A percentile compares a stretch with the other conserved stretches of the same genome.
Evolutionary conservation across 352 stramenopile genomes (phyloP).

Genomic region (Globisporangium alternatum): DNA sequence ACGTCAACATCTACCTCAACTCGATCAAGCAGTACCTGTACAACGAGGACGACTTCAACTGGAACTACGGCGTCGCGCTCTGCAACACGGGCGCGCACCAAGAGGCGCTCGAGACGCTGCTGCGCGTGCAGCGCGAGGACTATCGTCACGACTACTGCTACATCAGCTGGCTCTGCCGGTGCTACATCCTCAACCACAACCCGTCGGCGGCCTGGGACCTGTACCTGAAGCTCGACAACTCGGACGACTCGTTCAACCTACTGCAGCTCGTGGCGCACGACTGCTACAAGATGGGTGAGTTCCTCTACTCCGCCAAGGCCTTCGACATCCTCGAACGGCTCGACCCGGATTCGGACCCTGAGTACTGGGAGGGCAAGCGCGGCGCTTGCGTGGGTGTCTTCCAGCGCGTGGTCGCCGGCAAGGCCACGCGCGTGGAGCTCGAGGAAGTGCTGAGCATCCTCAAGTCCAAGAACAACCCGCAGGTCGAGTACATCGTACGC

Average conservation of each 20-base stretch:
- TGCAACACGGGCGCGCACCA: slow-evolving; percentile 92
- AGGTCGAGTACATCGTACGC: slow-evolving; percentile 95
- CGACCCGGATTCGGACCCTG: slow-evolving; percentile 82
- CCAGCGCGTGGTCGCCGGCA: slow-evolving; percentile 91
- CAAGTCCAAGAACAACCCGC: slow-evolving; percentile 92
- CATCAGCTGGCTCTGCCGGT: slow-evolving; percentile 87
- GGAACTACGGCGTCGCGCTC: slow-evolving; percentile 94
- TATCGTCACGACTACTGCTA: slow-evolving; percentile 94
- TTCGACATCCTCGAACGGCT: slow-evolving; percentile 94
- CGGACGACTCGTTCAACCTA: slow-evolving; percentile 94
- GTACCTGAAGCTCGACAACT: slow-evolving; percentile 96
- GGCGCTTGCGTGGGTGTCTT: slow-evolving; percentile 95
- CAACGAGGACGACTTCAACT: slow-evolving; percentile 98
- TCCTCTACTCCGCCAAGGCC: slow-evolving; percentile 93
- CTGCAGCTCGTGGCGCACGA: slow-evolving; percentile 96
- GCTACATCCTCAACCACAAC: slow-evolving; percentile 95
- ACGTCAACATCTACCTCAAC: slow-evolving; percentile 97
- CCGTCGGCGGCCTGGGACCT: slow-evolving; percentile 94
- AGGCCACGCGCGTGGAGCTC: slow-evolving; percentile 86
- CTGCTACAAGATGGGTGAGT: slow-evolving; percentile 97
- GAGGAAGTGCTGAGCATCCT: slow-evolving; percentile 92
- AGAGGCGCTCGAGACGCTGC: slow-evolving; percentile 91
- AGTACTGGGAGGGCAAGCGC: slow-evolving; percentile 97
- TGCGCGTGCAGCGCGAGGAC: slow-evolving; percentile 88
- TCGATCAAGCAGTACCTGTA: slow-evolving; percentile 95